Base-by-base conservation (phyloP, 2,329 filamentous ascomycete species). In the Fusarium devonianum region DNA sequence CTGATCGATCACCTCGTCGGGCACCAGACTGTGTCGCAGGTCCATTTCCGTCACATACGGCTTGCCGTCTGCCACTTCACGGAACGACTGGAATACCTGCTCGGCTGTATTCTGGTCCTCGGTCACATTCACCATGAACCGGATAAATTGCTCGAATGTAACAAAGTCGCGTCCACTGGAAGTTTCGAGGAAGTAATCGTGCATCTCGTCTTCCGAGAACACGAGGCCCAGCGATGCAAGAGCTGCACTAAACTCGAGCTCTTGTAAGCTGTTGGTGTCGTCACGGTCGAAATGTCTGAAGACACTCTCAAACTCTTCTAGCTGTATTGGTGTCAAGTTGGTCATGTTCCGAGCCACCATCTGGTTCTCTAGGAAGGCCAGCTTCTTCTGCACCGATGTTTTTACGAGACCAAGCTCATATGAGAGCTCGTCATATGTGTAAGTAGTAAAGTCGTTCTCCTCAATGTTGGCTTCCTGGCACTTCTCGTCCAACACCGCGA, bases 391-490 rank as follows among this genome's bases (percentile, higher is more conserved):
- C 19, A 97, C 93, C 9, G 90, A 94, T 21, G 89, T 88, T 69
- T 92, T 92, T 48, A 97, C 94, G 21, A 99, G 81, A 12, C 90
- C 87, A 49, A 97, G 81, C 74, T 99, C 94, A 74, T 99, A 99
- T 52, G 86, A 86, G 30, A 99, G 81, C 73, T 99, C 94, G 69
- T 99, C 94, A 71, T 97, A 94, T 8, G 93, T 96, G 74, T 97
- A 97, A 7, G 93, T 97, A n/a, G 94, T 99, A 72, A 94, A 97
- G 76, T 99, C 94, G 72, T 99, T 99, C 68, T 99, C 94, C 73
- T 99, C 94, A 58, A 99, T 97, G 70, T 99, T 97, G 55, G 94
- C 94, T 76, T 97, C 93, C 52, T 87, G 83, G 70, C 94, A 99
- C 73, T 96, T 91, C 57, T 85, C 84, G 67, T 97, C 92, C 36